Evolutionary conservation across 148 eudicot genomes (phyloP).

Genomic region (Euryodendron excelsum): DNA sequence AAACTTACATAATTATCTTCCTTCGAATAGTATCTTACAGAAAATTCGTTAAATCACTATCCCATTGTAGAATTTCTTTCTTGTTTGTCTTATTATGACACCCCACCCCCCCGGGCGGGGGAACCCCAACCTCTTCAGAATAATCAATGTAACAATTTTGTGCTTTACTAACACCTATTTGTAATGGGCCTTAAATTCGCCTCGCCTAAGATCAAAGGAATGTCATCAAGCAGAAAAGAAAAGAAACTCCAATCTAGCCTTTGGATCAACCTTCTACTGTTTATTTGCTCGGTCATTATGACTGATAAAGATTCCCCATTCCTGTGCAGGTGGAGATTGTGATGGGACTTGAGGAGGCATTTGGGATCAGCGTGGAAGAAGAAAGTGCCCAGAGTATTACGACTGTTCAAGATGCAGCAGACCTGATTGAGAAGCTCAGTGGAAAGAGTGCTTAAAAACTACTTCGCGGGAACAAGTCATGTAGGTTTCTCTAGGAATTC

Average conservation of each 20-base stretch:
- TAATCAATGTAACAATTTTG: neutral
- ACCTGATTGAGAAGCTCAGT: slow-evolving; percentile 37
- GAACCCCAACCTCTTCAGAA: too few species aligned
- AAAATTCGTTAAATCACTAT: neutral
- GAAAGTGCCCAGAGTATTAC: slow-evolving; percentile 41
- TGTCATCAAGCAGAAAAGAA: neutral
- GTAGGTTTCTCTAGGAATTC: neutral
- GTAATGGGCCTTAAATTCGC: neutral
- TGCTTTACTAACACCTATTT: neutral
- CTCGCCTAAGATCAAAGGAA: neutral
- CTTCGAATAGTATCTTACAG: neutral
- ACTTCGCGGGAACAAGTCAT: neutral
- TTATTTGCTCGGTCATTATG: neutral
- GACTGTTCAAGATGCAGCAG: slow-evolving; percentile 47
- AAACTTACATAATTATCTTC: neutral
- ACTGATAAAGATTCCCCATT: neutral
- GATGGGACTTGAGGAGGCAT: slow-evolving; percentile 49
- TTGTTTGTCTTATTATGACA: neutral
- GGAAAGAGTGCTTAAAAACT: slow-evolving; percentile 15
- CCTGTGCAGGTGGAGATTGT: slow-evolving; percentile 44
- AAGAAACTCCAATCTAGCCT: neutral
- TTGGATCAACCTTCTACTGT: neutral
- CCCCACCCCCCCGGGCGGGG: neutral
- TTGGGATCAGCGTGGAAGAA: slow-evolving; percentile 42
- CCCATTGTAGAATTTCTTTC: neutral